These are phyloP conservation scores for Tricholoma sp. DNA, from an alignment of 768 basidiomycete species.

Conservation along the genomic window DNA sequence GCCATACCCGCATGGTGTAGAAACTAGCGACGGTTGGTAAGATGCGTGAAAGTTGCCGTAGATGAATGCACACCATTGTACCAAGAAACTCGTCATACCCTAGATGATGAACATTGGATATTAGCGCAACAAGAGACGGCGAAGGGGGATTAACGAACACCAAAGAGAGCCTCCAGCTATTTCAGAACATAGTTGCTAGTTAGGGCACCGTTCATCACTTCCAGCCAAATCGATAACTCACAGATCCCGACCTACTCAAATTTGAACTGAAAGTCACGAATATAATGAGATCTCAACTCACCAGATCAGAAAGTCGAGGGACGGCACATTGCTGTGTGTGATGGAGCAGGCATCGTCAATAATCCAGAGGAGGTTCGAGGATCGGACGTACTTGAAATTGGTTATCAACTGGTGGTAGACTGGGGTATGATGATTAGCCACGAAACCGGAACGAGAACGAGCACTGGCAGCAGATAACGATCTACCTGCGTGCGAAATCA, in stretches of 20 bases:
- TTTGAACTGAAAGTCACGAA: not conserved
- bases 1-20: slow-evolving; percentile 45
- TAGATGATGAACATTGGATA: slow-evolving; percentile 16
- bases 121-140: not conserved
- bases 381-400: not conserved
- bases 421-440: not conserved
- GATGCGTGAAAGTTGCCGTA: not conserved
- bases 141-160: slow-evolving; percentile 26
- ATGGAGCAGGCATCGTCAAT: not conserved
- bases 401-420: not conserved
- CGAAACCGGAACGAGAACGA: not conserved
- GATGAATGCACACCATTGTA: slow-evolving; percentile 38
- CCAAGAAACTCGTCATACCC: slow-evolving; percentile 46
- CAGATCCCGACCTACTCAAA: slow-evolving; percentile 32
- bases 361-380: not conserved
- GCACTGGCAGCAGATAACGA: not conserved
- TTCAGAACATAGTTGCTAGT: not conserved
- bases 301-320: slow-evolving; percentile 6
- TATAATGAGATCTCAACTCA: not conserved
- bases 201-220: not conserved
- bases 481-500: not conserved
- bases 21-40: slow-evolving; percentile 28
- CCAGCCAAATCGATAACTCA: slow-evolving; percentile 16
- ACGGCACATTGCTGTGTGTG: not conserved
- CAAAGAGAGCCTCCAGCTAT: slow-evolving; percentile 43